Conservation (phyloP, 1,284 basidiomycete species). For the Sporisorium reilianum region DNA sequence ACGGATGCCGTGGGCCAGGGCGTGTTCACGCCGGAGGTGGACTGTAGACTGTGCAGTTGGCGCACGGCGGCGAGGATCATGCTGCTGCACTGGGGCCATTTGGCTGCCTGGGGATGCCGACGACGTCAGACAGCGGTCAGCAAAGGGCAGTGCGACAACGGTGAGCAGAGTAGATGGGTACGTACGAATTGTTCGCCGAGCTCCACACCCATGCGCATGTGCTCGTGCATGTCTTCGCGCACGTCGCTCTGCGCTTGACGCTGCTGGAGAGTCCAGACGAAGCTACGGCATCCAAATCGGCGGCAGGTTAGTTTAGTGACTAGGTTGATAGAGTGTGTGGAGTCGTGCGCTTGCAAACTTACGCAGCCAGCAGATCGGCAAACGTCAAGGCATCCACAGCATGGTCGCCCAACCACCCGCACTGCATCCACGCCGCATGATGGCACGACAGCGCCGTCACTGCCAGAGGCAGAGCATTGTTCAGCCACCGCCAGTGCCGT, state of each 20-base stretch:
- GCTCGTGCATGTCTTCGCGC: slow-evolving; percentile 3
- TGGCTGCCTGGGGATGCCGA: slow-evolving; percentile 8
- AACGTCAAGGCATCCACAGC: slow-evolving; percentile 23
- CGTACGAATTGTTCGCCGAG: slow-evolving; percentile 29
- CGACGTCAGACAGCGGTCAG: not conserved
- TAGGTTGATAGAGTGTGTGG: no score
- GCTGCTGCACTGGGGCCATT: slow-evolving; percentile 16
- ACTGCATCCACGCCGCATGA: slow-evolving; percentile 18
- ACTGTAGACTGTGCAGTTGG: slow-evolving; percentile 4
- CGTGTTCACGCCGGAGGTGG: slow-evolving; percentile 14
- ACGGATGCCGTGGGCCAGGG: slow-evolving; percentile 14
- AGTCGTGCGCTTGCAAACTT: no score
- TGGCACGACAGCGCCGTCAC: slow-evolving; percentile 20
- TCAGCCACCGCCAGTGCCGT: slow-evolving; percentile 23
- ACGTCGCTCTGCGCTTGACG: slow-evolving; percentile 1
- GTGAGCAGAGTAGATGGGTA: not conserved
- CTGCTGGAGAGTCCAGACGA: slow-evolving; percentile 24
- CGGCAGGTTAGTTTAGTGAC: not conserved
- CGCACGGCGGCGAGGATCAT: slow-evolving; percentile 10
- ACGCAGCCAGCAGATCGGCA: slow-evolving; percentile 31
- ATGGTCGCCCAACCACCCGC: slow-evolving; percentile 36
- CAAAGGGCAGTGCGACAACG: not conserved
- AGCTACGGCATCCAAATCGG: slow-evolving; percentile 13
- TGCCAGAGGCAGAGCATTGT: slow-evolving; percentile 20
- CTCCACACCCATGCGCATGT: slow-evolving; percentile 14